Evolutionary conservation across 139 green algal species (phyloP).

Genomic region (Chlorella sp.): DNA sequence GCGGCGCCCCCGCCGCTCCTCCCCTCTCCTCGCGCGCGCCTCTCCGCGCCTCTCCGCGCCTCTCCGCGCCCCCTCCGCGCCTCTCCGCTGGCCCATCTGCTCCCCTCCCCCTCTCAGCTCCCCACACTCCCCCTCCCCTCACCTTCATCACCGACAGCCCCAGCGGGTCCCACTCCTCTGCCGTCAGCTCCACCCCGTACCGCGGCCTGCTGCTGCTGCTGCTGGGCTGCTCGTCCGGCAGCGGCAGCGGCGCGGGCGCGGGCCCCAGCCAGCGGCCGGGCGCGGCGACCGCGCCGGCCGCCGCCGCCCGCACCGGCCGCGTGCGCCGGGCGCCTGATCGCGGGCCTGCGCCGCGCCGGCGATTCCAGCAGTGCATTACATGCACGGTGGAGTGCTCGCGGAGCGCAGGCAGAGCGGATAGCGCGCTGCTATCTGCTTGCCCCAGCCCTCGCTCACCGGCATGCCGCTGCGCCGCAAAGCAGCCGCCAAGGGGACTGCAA

Average conservation of each 20-base stretch:
- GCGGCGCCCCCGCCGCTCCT: too few relatives aligned
- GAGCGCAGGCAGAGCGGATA: too few relatives aligned
- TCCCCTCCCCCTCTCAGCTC: neutral
- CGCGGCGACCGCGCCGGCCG: conserved; percentile 4
- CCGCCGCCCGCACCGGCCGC: conserved; percentile 5
- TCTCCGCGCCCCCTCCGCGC: neutral
- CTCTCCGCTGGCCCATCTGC: neutral
- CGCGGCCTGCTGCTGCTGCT: conserved; percentile 23
- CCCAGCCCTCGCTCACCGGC: too few relatives aligned
- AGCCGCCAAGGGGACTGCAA: too few relatives aligned
- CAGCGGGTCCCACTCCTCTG: conserved; percentile 46
- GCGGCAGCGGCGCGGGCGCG: neutral
- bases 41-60: neutral
- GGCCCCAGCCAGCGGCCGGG: conserved; percentile 34
- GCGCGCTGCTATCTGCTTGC: too few relatives aligned
- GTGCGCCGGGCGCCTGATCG: neutral
- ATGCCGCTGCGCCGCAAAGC: too few relatives aligned
- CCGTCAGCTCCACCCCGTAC: conserved; percentile 45
- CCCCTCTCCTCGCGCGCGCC: neutral
- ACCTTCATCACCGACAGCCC: conserved; percentile 30
- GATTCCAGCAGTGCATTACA: too few relatives aligned
- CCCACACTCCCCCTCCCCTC: neutral
- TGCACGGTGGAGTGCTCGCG: too few relatives aligned
- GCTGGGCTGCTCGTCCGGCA: neutral
- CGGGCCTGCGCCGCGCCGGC: neutral